Evolutionary conservation across 2,329 filamentous ascomycete genomes (phyloP).

Genomic region (Penicillium hesseltinei): DNA sequence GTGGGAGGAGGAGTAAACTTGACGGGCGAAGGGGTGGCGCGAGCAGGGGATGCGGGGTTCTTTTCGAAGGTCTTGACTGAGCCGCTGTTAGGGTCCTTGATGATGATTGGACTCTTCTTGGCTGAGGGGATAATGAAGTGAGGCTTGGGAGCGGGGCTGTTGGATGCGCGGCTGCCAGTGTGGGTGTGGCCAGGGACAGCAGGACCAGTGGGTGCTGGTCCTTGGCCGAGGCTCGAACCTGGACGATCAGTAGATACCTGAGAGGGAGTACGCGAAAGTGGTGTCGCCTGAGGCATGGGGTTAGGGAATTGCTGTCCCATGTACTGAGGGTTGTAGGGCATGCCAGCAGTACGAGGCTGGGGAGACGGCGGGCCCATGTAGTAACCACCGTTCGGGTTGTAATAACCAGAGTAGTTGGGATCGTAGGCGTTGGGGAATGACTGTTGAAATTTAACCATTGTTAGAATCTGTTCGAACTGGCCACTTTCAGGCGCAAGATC

Average conservation of each 20-base stretch:
- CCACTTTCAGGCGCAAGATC: slow-evolving; percentile 68
- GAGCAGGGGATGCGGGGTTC: slow-evolving; percentile 61
- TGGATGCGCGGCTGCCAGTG: slow-evolving; percentile 56
- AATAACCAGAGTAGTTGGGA: slow-evolving; percentile 44
- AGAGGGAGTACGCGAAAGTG: slow-evolving; percentile 80
- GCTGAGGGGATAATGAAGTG: slow-evolving; percentile 62
- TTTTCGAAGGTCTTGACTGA: slow-evolving; percentile 69
- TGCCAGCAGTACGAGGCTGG: slow-evolving; percentile 49
- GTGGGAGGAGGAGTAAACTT: slow-evolving; percentile 68
- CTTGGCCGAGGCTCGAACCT: slow-evolving; percentile 59
- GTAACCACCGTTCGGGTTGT: slow-evolving; percentile 36
- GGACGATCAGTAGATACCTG: slow-evolving; percentile 71
- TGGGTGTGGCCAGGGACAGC: slow-evolving; percentile 48
- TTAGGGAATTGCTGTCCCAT: slow-evolving; percentile 11
- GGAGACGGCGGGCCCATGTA: slow-evolving; percentile 48
- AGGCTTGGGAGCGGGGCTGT: slow-evolving; percentile 58
- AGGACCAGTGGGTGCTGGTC: slow-evolving; percentile 51
- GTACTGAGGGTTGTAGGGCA: slow-evolving; percentile 51
- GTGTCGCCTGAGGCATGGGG: slow-evolving; percentile 56
- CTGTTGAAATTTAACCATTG: slow-evolving; percentile 60
- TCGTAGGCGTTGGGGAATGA: slow-evolving; percentile 57
- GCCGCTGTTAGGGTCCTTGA: slow-evolving; percentile 81
- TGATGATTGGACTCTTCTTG: slow-evolving; percentile 74
- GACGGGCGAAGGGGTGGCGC: slow-evolving; percentile 57
- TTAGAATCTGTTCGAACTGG: slow-evolving; percentile 73